Conservation (phyloP, 805 yeast genomes). For the Lipomyces yamadae region DNA sequence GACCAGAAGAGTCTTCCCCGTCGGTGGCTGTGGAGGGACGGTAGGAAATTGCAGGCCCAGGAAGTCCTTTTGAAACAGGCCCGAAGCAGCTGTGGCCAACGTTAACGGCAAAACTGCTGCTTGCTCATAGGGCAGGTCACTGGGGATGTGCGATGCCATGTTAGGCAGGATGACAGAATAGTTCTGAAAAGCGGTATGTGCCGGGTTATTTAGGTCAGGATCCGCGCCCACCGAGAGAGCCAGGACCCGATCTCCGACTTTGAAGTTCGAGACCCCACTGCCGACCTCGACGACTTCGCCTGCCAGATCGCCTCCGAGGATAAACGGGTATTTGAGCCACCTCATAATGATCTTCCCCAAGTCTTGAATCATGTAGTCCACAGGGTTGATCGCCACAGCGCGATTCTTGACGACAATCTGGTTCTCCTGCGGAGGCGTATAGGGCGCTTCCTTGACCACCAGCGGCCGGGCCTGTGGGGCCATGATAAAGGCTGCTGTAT, state of each 20-base stretch:
- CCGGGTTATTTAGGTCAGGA: constrained; percentile 5
- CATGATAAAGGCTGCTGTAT: constrained; percentile 8
- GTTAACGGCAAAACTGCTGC: constrained; percentile 38
- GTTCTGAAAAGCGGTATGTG: constrained; percentile 32
- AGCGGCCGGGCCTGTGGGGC: constrained; percentile 6
- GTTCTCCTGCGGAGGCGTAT: constrained; percentile 10
- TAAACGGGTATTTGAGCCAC: constrained; percentile 18
- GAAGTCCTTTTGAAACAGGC: constrained; percentile 2
- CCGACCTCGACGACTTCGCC: constrained; percentile 40
- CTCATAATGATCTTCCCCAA: too few species aligned
- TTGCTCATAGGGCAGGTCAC: constrained; percentile 25
- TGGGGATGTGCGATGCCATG: constrained; percentile 32
- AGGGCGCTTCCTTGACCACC: constrained; percentile 19
- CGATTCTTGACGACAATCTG: constrained; percentile 37
- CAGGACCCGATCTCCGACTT: constrained; percentile 37
- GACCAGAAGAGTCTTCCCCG: constrained; percentile 47
- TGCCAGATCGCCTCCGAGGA: constrained; percentile 38
- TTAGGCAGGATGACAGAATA: constrained; percentile 21
- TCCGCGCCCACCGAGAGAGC: constrained; percentile 1
- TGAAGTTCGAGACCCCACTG: constrained; percentile 29
- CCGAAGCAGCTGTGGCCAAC: constrained; percentile 31
- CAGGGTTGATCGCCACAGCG: constrained; percentile 41
- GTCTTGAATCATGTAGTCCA: constrained; percentile 27
- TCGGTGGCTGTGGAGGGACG: neutral
- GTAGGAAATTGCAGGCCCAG: constrained; percentile 12